These are phyloP conservation scores for Ajuga reptans DNA, from an alignment of 305 asterid species.

Conservation along the genomic window DNA sequence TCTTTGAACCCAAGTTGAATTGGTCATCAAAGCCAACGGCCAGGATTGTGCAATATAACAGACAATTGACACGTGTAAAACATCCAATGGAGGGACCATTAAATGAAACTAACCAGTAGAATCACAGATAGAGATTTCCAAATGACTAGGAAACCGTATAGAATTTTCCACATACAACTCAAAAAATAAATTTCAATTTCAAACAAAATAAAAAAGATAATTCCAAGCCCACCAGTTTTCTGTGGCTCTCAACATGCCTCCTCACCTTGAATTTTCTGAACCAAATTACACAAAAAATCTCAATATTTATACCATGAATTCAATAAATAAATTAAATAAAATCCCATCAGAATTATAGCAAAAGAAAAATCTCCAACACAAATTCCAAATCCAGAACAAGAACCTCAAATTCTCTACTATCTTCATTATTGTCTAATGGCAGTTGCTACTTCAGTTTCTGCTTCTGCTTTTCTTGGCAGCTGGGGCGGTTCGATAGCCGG, in stretches of 20 bases:
- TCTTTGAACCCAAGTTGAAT: no score
- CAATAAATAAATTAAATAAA: neutral
- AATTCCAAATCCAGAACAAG: neutral
- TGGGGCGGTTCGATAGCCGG: constrained; percentile 48
- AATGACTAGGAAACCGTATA: constrained; percentile 19
- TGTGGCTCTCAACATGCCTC: constrained; percentile 31
- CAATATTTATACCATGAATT: constrained; percentile 6
- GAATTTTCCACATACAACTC: constrained; percentile 13
- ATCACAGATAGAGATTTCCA: constrained; percentile 23
- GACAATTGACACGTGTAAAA: constrained; percentile 12
- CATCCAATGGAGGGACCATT: constrained; percentile 9
- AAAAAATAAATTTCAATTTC: neutral
- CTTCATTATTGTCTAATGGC: constrained; percentile 23
- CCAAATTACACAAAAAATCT: neutral
- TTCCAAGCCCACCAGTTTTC: constrained; percentile 27
- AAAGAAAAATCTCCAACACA: constrained; percentile 15
- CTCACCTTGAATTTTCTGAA: constrained; percentile 16
- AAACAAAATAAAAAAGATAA: constrained; percentile 1
- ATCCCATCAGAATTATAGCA: neutral
- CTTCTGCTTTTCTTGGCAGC: constrained; percentile 59
- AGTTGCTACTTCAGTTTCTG: constrained; percentile 42
- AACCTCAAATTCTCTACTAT: neutral
- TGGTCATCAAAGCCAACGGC: no score
- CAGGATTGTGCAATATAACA: no score
- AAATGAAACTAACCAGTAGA: neutral